phyloP scores from a whole-genome alignment of 2,329 filamentous ascomycete species.

The Fusarium sp. region DNA sequence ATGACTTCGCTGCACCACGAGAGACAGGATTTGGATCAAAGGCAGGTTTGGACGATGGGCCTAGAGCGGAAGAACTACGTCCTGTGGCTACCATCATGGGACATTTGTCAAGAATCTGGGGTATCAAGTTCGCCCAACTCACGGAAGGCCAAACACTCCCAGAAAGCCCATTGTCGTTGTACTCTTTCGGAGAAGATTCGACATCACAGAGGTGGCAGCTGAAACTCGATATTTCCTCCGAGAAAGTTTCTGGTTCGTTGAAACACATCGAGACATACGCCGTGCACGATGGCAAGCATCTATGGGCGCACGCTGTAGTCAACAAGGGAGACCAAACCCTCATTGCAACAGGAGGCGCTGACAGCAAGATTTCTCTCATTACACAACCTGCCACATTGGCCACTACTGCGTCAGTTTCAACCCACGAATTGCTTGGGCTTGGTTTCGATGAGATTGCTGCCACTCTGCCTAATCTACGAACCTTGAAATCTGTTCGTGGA shows the following conservation, averaged over 20 bases:
- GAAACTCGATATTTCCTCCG: conserved; percentile 43
- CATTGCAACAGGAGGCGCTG: conserved; percentile 83
- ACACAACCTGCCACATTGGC: conserved; percentile 1
- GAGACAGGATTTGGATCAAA: conserved; percentile 70
- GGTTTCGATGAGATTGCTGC: conserved; percentile 48
- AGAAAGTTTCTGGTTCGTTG: conserved; percentile 47
- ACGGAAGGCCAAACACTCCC: conserved; percentile 26
- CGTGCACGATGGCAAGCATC: conserved; percentile 85
- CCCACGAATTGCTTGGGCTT: conserved; percentile 33
- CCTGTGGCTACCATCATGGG: conserved; percentile 81
- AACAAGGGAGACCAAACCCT: conserved; percentile 46
- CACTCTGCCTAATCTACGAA: conserved; percentile 16
- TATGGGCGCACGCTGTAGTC: conserved; percentile 76
- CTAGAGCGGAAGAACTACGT: conserved; percentile 29
- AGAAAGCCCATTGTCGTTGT: conserved; percentile 57
- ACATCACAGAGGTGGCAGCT: conserved; percentile 78
- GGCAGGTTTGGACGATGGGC: conserved; percentile 35
- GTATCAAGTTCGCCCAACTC: conserved; percentile 70
- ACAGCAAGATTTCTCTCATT: conserved; percentile 72
- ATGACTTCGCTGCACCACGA: conserved; percentile 49
- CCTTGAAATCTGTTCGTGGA: conserved; percentile 43
- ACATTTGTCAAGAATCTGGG: conserved; percentile 91
- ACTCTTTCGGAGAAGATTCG: conserved; percentile 88
- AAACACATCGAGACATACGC: conserved; percentile 64
- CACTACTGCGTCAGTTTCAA: background rate